phyloP scores from a whole-genome alignment of 2,329 filamentous ascomycete species.

The Monilinia fructicola region DNA sequence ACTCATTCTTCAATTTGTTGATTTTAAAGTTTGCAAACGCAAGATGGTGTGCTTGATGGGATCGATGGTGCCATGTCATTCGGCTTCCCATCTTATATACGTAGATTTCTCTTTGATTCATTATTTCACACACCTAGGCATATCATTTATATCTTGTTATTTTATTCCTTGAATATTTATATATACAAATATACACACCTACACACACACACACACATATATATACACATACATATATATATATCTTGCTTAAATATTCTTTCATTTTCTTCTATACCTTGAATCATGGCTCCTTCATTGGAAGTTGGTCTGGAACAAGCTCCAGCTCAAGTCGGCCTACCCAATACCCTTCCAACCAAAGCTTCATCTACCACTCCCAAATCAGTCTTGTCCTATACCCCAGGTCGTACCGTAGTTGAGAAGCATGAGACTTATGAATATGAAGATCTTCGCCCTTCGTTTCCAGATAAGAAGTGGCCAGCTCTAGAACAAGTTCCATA shows the following conservation, averaged over 20 bases:
- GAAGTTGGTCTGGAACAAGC: conserved; percentile 26
- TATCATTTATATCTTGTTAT: not conserved
- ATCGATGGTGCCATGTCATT: conserved; percentile 23
- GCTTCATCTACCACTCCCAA: not conserved
- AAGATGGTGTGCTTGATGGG: conserved; percentile 23
- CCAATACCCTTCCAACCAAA: conserved; percentile 20
- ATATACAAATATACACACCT: too few relatives aligned
- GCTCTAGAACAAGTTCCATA: conserved; percentile 50
- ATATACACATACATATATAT: too few relatives aligned
- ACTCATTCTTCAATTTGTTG: conserved; percentile 11
- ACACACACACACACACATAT: too few relatives aligned
- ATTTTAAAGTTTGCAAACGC: not conserved
- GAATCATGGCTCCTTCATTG: conserved; percentile 30
- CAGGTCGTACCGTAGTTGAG: conserved; percentile 49
- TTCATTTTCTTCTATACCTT: not conserved
- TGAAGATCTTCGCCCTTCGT: conserved; percentile 52
- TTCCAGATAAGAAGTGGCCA: conserved; percentile 54
- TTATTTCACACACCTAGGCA: not conserved
- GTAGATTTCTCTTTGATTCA: not conserved
- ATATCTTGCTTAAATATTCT: not conserved
- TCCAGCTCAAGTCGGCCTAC: conserved; percentile 5
- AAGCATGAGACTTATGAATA: conserved; percentile 51
- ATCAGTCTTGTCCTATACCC: conserved; percentile 35
- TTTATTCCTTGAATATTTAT: not conserved
- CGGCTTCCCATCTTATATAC: conserved; percentile 16